Evolutionary conservation across 768 basidiomycete species (phyloP).

Genomic region (Chalciporus chontae): DNA sequence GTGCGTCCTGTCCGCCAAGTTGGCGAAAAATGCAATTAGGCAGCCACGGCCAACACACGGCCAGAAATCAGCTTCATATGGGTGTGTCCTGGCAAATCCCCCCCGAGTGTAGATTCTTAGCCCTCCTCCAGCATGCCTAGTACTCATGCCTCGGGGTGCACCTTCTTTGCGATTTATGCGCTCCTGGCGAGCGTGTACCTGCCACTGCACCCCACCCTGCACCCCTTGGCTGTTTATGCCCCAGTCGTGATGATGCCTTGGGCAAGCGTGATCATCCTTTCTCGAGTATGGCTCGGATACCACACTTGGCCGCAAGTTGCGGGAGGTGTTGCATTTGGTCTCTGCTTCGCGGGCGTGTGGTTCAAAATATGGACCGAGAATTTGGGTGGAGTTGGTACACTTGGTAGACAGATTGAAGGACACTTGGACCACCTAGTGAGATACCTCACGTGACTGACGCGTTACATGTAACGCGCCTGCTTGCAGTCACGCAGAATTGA

Average conservation of each 20-base stretch:
- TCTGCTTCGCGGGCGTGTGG: slow-evolving; percentile 50
- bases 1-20: slow-evolving; percentile 57
- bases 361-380: slow-evolving; percentile 52
- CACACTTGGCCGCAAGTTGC: slow-evolving; percentile 70
- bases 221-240: slow-evolving; percentile 26
- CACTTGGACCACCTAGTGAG: too few relatives aligned
- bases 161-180: slow-evolving; percentile 61
- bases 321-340: slow-evolving; percentile 56
- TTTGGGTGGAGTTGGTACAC: slow-evolving; percentile 18
- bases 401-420: slow-evolving; percentile 14
- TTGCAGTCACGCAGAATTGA: slow-evolving; percentile 13
- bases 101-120: not conserved
- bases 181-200: slow-evolving; percentile 53
- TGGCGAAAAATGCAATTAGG: slow-evolving; percentile 55
- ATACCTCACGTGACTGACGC: slow-evolving; percentile 19
- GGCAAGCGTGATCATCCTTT: slow-evolving; percentile 52
- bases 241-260: slow-evolving; percentile 55
- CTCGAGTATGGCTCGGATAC: slow-evolving; percentile 73
- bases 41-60: slow-evolving; percentile 57
- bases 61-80: slow-evolving; percentile 56
- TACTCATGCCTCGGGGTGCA: slow-evolving; percentile 71
- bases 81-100: slow-evolving; percentile 41
- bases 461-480: slow-evolving; percentile 25
- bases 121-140: slow-evolving; percentile 65
- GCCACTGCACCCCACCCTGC: slow-evolving; percentile 56